Evolutionary conservation across 352 stramenopile species (phyloP), one percentile per base, ranked within the genome.

Genomic region (Globisporangium nagaii): DNA sequence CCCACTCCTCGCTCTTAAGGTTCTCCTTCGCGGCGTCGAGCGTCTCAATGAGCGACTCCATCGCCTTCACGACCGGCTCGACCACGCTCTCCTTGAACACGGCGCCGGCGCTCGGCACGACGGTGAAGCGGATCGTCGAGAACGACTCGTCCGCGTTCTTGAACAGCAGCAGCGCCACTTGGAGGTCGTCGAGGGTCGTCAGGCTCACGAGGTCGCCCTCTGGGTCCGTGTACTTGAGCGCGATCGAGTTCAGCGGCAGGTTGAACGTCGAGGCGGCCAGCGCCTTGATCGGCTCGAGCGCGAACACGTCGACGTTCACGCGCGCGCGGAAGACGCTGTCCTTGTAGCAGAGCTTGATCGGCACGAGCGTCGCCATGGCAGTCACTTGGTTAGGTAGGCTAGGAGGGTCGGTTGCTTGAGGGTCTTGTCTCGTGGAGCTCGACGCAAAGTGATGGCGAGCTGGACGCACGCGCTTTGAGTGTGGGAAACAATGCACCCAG

Each of bases 191-290:
- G 43, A 88, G 63, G 46, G 68, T 83, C 34, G 58, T 73, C 63
- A 88, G 73, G 53, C 73, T 90, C 31, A 90, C 57, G 47, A 81
- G 69, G 58, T 89, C 77, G 53, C 75, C 71, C 31, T 91, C 78
- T 9, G 67, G 52, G 62, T 90, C 80, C 46, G 73, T 90, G 75
- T 91, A 93, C 67, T 93, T 79, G 53, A 93, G 63, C 45, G 84
- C 66, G 60, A 89, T 87, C 28, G 57, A 59, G 53, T 62, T 58
- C 15, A 65, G 60, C 24, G 52, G 22, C 35, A 90, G 57, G n/a
- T 54, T 45, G 28, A 90, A 93, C 22, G 74, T 88, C 53, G 76
- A 60, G 27, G 56, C 64, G 34, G 90, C 80, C 13, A 93, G 63
- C 19, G 43, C 60, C 22, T 61, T 47, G 35, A 93, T 65, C 20